A percentile compares a stretch with the other conserved stretches of the same genome.
Evolutionary conservation across 2,329 filamentous ascomycete genomes (phyloP).

Genomic region (Paraphoma chrysanthemicola): DNA sequence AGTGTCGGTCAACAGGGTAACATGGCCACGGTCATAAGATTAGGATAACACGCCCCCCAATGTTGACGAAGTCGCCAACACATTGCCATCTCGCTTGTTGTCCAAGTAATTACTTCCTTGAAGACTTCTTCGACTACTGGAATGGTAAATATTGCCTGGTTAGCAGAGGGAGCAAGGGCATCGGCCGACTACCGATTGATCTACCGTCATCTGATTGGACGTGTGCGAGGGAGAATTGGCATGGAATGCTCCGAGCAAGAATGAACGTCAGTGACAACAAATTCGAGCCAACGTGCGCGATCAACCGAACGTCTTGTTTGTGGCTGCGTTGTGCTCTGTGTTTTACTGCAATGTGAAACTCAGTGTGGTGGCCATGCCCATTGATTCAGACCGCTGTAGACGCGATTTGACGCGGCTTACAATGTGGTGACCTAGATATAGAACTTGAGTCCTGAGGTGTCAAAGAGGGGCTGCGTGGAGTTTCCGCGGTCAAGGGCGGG

Average conservation of each 20-base stretch:
- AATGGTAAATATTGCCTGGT: constrained; percentile 45
- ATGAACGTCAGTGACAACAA: constrained; percentile 48
- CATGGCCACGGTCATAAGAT: constrained; percentile 39
- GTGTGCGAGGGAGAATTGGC: constrained; percentile 44
- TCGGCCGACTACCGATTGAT: constrained; percentile 37
- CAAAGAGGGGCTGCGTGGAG: constrained; percentile 39
- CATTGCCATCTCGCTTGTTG: constrained; percentile 39
- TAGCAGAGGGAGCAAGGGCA: constrained; percentile 49
- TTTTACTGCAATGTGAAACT: constrained; percentile 36
- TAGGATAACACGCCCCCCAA: constrained; percentile 42
- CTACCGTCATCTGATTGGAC: constrained; percentile 45
- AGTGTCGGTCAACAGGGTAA: constrained; percentile 38
- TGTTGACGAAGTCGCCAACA: constrained; percentile 22
- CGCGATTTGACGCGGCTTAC: constrained; percentile 34
- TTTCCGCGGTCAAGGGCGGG: constrained; percentile 37
- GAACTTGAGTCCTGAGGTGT: constrained; percentile 36
- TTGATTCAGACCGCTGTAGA: constrained; percentile 40
- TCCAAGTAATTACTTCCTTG: constrained; percentile 39
- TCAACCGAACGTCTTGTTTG: constrained; percentile 42
- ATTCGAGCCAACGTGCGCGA: constrained; percentile 37
- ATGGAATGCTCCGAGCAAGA: constrained; percentile 45
- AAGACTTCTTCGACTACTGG: constrained; percentile 31
- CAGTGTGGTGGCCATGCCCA: constrained; percentile 43
- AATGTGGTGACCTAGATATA: constrained; percentile 39
- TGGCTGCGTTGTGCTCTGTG: constrained; percentile 33